A percentile compares a stretch with the other conserved stretches of the same genome.
Evolutionary conservation across 768 basidiomycete species (phyloP).

Genomic region (Podaxis sp.): DNA sequence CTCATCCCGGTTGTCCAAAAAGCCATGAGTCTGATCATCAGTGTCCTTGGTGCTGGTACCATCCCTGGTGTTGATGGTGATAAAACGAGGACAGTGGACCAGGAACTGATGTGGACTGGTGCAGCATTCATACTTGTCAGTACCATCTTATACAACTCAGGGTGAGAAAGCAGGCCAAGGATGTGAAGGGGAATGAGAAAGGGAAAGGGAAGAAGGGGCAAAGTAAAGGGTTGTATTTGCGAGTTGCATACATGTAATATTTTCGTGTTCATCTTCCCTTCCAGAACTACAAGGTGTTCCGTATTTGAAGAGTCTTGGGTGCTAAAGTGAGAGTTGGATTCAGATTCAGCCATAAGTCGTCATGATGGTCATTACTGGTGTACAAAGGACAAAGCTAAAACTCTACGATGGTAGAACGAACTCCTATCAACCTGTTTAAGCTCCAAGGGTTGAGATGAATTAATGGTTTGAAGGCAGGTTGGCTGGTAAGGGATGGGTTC

Average conservation of each 20-base stretch:
- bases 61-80: slow-evolving; percentile 18
- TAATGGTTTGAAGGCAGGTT: not conserved
- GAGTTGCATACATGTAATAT: not conserved
- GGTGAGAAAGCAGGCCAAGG: slow-evolving; percentile 22
- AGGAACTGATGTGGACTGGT: slow-evolving; percentile 63
- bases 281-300: not conserved
- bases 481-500: not conserved
- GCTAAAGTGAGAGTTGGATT: not conserved
- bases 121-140: slow-evolving; percentile 68
- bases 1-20: slow-evolving; percentile 81
- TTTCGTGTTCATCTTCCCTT: not conserved
- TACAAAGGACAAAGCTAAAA: not conserved
- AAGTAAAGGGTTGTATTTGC: not conserved
- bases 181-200: slow-evolving; percentile 21
- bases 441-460: not conserved
- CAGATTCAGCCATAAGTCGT: not conserved
- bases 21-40: slow-evolving; percentile 72
- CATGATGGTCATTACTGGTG: not conserved
- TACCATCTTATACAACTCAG: slow-evolving; percentile 66
- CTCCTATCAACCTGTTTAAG: not conserved
- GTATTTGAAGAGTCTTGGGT: too few relatives aligned
- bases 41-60: slow-evolving; percentile 47
- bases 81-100: slow-evolving; percentile 24
- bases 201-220: slow-evolving; percentile 9
- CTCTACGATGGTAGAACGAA: not conserved